phyloP scores from a whole-genome alignment of 805 yeast genomes.

The Nakazawaea ishiwadae region DNA sequence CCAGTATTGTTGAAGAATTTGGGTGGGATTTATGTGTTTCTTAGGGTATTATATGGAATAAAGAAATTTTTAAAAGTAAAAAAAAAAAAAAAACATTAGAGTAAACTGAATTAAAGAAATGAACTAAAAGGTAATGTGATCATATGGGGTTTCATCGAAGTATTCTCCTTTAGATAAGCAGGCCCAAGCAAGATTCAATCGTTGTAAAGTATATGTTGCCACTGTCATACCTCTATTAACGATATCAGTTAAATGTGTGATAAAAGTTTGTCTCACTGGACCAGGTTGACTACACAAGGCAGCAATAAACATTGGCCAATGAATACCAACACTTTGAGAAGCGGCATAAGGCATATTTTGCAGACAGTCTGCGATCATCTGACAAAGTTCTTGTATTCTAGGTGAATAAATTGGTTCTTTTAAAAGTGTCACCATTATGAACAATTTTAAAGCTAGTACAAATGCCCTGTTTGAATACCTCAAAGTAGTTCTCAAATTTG shows the following conservation, averaged over 20 bases:
- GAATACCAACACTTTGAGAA: slow-evolving; percentile 13
- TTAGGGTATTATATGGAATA: slow-evolving; percentile 5
- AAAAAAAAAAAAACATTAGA: too few species aligned
- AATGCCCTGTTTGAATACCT: slow-evolving; percentile 9
- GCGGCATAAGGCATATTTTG: slow-evolving; percentile 10
- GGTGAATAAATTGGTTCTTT: slow-evolving; percentile 5
- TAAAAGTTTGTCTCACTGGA: slow-evolving; percentile 7
- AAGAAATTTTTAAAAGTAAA: background rate
- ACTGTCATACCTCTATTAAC: slow-evolving; percentile 12
- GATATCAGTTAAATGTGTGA: slow-evolving; percentile 3
- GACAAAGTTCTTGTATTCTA: background rate
- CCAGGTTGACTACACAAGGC: slow-evolving; percentile 9
- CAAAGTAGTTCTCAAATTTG: slow-evolving; percentile 1
- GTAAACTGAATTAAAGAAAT: too few species aligned
- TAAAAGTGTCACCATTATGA: slow-evolving; percentile 5
- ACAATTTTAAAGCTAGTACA: slow-evolving; percentile 9
- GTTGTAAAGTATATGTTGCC: slow-evolving; percentile 9
- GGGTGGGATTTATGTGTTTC: slow-evolving; percentile 36
- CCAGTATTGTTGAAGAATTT: slow-evolving; percentile 30
- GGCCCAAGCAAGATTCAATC: slow-evolving; percentile 11
- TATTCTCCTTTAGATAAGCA: slow-evolving; percentile 4
- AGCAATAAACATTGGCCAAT: slow-evolving; percentile 12
- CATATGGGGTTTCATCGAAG: slow-evolving; percentile 10
- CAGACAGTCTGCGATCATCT: slow-evolving; percentile 8
- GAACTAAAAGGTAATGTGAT: slow-evolving; percentile 9